Evolutionary conservation across 2,329 filamentous ascomycete genomes (phyloP).

Genomic region (Penicillium sp.): DNA sequence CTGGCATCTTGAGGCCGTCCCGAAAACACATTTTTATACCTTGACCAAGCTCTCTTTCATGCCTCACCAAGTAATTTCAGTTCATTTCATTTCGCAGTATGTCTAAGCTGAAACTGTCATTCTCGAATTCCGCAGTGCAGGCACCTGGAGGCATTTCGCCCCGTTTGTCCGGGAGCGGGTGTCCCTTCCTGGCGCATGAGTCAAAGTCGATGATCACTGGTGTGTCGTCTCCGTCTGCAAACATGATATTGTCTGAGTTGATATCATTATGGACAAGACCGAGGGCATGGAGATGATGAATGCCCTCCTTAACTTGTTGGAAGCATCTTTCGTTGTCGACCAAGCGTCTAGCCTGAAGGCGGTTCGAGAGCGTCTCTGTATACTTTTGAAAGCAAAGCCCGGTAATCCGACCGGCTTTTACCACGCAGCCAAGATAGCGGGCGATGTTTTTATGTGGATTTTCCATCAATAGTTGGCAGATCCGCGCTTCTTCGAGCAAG

Average conservation of each 20-base stretch:
- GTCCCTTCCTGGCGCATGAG: neutral
- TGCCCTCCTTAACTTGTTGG: neutral
- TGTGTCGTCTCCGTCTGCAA: neutral
- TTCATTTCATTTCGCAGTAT: neutral
- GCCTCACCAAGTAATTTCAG: too few relatives aligned
- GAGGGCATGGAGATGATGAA: neutral
- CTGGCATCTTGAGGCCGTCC: too few relatives aligned
- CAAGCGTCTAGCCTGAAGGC: neutral
- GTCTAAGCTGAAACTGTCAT: neutral
- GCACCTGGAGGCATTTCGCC: neutral
- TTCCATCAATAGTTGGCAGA: neutral
- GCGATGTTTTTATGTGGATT: neutral
- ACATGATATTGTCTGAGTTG: neutral
- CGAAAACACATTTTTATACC: too few relatives aligned
- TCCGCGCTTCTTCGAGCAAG: neutral
- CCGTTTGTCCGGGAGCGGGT: neutral
- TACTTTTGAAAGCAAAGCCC: neutral
- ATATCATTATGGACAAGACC: neutral
- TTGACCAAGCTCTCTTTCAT: too few relatives aligned
- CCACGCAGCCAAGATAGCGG: neutral
- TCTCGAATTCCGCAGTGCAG: neutral
- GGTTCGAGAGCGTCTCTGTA: neutral
- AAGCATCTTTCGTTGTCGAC: neutral
- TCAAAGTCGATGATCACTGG: neutral
- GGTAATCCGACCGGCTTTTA: neutral